Conservation (phyloP, 495 filamentous ascomycete genomes). For the Articulospora tetracladia region DNA sequence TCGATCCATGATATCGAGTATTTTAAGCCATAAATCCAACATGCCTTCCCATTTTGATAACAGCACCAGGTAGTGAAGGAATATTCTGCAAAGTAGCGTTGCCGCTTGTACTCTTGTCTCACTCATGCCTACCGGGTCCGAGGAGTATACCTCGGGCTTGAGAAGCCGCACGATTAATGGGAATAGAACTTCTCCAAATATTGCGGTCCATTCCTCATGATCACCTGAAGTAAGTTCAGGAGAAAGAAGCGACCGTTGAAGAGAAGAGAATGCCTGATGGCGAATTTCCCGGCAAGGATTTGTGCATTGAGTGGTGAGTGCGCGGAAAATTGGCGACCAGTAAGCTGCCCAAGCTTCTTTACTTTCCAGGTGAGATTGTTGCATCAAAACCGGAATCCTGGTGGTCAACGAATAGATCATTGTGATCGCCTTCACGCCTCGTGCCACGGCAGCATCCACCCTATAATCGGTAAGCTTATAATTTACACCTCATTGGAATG, state of each 20-base stretch:
- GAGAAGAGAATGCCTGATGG: conserved; percentile 77
- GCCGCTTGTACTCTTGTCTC: conserved; percentile 92
- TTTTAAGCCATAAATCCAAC: conserved; percentile 88
- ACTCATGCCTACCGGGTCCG: conserved; percentile 89
- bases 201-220: conserved; percentile 87
- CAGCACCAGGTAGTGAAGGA: conserved; percentile 86
- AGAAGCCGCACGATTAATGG: conserved; percentile 85
- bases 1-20: conserved; percentile 91
- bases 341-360: conserved; percentile 96
- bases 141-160: conserved; percentile 93
- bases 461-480: conserved; percentile 28
- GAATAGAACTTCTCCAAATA: conserved; percentile 93
- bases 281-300: conserved; percentile 95
- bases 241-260: conserved; percentile 84
- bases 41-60: conserved; percentile 85
- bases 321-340: conserved; percentile 92
- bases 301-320: conserved; percentile 82
- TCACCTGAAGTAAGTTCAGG: conserved; percentile 71
- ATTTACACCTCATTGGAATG: background rate
- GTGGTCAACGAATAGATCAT: conserved; percentile 76
- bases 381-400: conserved; percentile 79
- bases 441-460: conserved; percentile 70
- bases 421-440: conserved; percentile 75
- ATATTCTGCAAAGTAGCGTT: conserved; percentile 89
- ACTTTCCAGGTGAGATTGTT: conserved; percentile 87